Evolutionary conservation across 257 asterid species (phyloP), one percentile per base, ranked within the genome.

Genomic region (Asclepias syriaca): DNA sequence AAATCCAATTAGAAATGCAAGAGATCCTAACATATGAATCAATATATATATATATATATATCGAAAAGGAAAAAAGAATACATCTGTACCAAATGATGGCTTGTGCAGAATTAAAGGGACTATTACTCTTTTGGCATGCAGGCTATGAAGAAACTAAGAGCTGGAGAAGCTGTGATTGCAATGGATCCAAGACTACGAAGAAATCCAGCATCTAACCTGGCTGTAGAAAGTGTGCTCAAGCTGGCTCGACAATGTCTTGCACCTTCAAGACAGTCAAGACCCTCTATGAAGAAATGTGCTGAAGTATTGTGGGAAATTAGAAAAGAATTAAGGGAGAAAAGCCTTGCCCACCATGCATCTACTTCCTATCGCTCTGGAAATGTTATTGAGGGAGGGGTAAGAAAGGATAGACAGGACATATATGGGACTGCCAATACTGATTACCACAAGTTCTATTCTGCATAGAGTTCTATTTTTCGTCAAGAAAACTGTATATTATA

Each of bases 281-380:
- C 93, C 3, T 78, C 95, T 21, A 90, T 90, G 96, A 85, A 77
- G 77, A 79, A 46, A 80, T 90, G 96, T 67, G 93, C 85, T 10
- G 87, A 90, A 75, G 77, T 77, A 15, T 76, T 90, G 18, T 90
- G 95, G 95, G 74, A 77, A 60, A 84, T 90, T 37, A 65, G 95
- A 59, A 83, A 77, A 73, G 88, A 85, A 22, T 73, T 76, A 14
- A 81, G 72, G 72, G 87, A 84, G 39, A 70, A 48, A 27, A 67
- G 37, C 49, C 54, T 46, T 66, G 65, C 63, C 6, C 45, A 14
- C 14, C 57, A 70, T 8, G 78, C 81, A 66, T 69, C 80, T 66
- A 43, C 81, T 66, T 72, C 82, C 54, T 74, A 22, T 72, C 78
- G 67, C 56, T 82, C 88, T 9, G 83, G 66, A n/a, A 75, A 72